Conservation (phyloP, 2,329 filamentous ascomycete species). For the Pseudogymnoascus sp. region DNA sequence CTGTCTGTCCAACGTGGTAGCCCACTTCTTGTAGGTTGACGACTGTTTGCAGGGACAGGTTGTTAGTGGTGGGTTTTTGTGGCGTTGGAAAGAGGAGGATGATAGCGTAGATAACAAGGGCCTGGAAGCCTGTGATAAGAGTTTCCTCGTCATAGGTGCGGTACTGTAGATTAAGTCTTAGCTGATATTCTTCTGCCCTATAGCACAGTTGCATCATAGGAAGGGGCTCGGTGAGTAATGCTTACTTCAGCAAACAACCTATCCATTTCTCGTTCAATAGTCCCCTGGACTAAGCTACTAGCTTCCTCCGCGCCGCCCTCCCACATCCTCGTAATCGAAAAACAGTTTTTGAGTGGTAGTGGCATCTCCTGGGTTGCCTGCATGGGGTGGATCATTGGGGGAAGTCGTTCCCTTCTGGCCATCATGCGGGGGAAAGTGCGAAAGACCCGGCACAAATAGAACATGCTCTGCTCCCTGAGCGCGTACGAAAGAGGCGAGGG, state of each 20-base stretch:
- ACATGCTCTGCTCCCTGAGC: constrained; percentile 24
- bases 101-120: constrained; percentile 30
- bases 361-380: constrained; percentile 18
- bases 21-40: constrained; percentile 26
- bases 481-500: constrained; percentile 10
- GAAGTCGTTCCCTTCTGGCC: constrained; percentile 29
- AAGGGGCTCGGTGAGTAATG: background rate
- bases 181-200: background rate
- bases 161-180: constrained; percentile 20
- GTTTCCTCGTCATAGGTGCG: constrained; percentile 26
- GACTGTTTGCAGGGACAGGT: constrained; percentile 24
- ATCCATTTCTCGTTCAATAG: constrained; percentile 28
- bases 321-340: constrained; percentile 32
- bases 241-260: constrained; percentile 26
- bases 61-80: constrained; percentile 17
- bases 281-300: constrained; percentile 26
- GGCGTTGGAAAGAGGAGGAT: constrained; percentile 31
- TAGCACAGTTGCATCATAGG: background rate
- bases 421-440: constrained; percentile 33
- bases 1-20: constrained; percentile 26
- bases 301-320: constrained; percentile 24
- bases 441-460: constrained; percentile 28
- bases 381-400: constrained; percentile 30
- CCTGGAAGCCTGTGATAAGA: constrained; percentile 30
- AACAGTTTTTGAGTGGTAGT: constrained; percentile 29